These are phyloP conservation scores for Cyphellophora attinorum DNA, from an alignment of 2,329 filamentous ascomycete species.

Conservation along the genomic window DNA sequence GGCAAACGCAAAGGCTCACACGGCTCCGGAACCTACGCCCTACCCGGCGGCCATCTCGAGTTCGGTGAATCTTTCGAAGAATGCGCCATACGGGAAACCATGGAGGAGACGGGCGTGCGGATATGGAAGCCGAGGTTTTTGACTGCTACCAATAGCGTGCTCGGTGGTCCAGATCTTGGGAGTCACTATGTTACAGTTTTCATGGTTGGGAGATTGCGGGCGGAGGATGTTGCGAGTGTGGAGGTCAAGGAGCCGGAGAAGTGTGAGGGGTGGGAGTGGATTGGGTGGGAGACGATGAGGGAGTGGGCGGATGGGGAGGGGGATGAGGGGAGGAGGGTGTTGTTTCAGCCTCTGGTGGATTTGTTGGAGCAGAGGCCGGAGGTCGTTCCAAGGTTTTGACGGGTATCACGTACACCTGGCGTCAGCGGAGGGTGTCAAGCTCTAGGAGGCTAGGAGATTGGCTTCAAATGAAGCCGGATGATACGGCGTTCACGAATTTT, in stretches of 20 bases:
- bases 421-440: no score
- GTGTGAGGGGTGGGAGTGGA: conserved; percentile 47
- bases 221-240: conserved; percentile 41
- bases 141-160: conserved; percentile 59
- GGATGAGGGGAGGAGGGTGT: conserved; percentile 20
- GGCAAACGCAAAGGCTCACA: conserved; percentile 38
- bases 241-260: conserved; percentile 39
- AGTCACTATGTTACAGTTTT: conserved; percentile 73
- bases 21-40: conserved; percentile 50
- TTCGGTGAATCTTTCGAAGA: conserved; percentile 51
- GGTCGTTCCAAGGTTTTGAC: no score
- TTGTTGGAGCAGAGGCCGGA: conserved; percentile 34
- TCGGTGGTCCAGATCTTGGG: conserved; percentile 26
- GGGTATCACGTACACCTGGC: no score
- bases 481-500: no score
- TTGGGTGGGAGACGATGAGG: conserved; percentile 38
- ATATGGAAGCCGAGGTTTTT: conserved; percentile 46
- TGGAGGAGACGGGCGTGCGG: conserved; percentile 60
- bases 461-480: no score
- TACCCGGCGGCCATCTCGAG: conserved; percentile 70
- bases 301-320: conserved; percentile 23
- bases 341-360: conserved; percentile 41
- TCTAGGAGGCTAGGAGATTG: no score
- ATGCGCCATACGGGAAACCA: conserved; percentile 57
- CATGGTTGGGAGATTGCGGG: conserved; percentile 43